Evolutionary conservation across 495 filamentous ascomycete genomes (phyloP).

Genomic region (Rhypophila decipiens): DNA sequence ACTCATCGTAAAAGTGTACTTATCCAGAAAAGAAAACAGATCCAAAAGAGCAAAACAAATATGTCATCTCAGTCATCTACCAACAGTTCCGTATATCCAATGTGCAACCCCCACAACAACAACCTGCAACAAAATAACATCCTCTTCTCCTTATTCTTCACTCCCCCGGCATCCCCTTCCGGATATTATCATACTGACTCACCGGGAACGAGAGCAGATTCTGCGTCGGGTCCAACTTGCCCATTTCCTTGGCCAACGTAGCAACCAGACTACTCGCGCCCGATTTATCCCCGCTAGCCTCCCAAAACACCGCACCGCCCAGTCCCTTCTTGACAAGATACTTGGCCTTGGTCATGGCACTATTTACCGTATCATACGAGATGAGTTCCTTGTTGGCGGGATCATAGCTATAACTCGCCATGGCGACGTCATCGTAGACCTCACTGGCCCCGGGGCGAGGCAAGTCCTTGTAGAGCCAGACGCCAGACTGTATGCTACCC

Average conservation of each 20-base stretch:
- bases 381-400: constrained; percentile 51
- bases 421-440: constrained; percentile 40
- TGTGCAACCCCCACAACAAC: too few relatives aligned
- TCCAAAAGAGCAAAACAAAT: too few relatives aligned
- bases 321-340: constrained; percentile 60
- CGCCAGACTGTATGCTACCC: constrained; percentile 63
- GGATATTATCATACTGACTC: constrained; percentile 67
- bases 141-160: too few relatives aligned
- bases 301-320: constrained; percentile 89
- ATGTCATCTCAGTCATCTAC: too few relatives aligned
- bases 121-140: too few relatives aligned
- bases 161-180: constrained; percentile 35
- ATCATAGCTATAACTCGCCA: constrained; percentile 70
- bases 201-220: constrained; percentile 61
- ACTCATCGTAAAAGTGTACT: too few relatives aligned
- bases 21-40: too few relatives aligned
- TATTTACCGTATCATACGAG: constrained; percentile 64
- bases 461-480: constrained; percentile 72
- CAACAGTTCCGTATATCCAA: too few relatives aligned
- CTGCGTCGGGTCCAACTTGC: constrained; percentile 47
- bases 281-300: constrained; percentile 65
- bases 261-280: constrained; percentile 57
- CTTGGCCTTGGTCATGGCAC: constrained; percentile 54
- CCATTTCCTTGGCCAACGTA: constrained; percentile 48
- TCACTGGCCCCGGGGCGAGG: constrained; percentile 43